A percentile compares a stretch with the other conserved stretches of the same genome.
These are phyloP conservation scores for Diddensiella caesifluorescens DNA, from an alignment of 805 yeast species.

Conservation along the genomic window DNA sequence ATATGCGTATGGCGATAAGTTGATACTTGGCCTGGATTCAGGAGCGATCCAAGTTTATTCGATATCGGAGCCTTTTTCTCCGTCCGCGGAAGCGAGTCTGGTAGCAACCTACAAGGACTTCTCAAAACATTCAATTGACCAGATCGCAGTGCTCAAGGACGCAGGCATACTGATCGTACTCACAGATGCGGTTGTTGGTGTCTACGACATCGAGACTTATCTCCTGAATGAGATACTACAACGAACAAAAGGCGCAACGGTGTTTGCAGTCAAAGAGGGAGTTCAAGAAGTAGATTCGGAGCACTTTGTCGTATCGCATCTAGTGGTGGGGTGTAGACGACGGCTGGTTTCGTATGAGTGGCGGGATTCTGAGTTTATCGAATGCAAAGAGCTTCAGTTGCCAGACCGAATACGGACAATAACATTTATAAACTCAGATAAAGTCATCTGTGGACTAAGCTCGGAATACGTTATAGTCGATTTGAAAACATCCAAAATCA, in stretches of 20 bases:
- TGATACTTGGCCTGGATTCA: slow-evolving; percentile 27
- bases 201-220: slow-evolving; percentile 31
- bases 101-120: slow-evolving; percentile 19
- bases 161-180: slow-evolving; percentile 32
- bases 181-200: slow-evolving; percentile 30
- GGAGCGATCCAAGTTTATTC: slow-evolving; percentile 27
- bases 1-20: slow-evolving; percentile 23
- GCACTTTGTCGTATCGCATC: slow-evolving; percentile 24
- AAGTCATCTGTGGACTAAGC: slow-evolving; percentile 23
- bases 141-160: slow-evolving; percentile 32
- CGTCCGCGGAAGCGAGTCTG: slow-evolving; percentile 16
- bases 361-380: slow-evolving; percentile 29
- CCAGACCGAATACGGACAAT: slow-evolving; percentile 27
- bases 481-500: slow-evolving; percentile 7
- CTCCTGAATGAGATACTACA: slow-evolving; percentile 30
- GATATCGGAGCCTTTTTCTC: slow-evolving; percentile 22
- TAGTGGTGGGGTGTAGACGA: slow-evolving; percentile 26
- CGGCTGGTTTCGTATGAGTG: slow-evolving; percentile 25
- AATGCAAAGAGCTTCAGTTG: slow-evolving; percentile 25
- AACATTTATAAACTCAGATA: slow-evolving; percentile 21
- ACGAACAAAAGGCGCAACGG: slow-evolving; percentile 33
- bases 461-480: slow-evolving; percentile 22
- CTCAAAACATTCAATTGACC: slow-evolving; percentile 27
- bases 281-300: slow-evolving; percentile 9
- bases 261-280: slow-evolving; percentile 23